These are phyloP conservation scores for Hymenoscyphus repandus DNA, from an alignment of 2,329 filamentous ascomycete genomes.

Conservation along the genomic window DNA sequence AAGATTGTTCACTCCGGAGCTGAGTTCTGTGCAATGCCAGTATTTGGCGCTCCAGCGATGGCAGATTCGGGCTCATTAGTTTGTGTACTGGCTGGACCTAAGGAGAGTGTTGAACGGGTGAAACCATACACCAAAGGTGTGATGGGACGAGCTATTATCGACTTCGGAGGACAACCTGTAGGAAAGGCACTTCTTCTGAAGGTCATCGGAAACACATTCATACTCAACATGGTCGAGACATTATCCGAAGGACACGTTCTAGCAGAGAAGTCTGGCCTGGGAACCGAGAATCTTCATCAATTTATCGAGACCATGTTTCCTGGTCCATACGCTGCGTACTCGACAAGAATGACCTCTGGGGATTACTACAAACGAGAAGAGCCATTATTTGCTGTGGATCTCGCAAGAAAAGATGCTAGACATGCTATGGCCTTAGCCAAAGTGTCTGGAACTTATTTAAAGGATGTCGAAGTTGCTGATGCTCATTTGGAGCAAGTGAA, in stretches of 20 bases:
- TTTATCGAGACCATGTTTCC: slow-evolving; percentile 72
- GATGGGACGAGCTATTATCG: slow-evolving; percentile 62
- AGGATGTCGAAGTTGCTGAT: slow-evolving; percentile 62
- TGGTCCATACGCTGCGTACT: slow-evolving; percentile 70
- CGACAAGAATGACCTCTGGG: slow-evolving; percentile 65
- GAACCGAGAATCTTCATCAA: slow-evolving; percentile 61
- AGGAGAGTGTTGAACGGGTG: slow-evolving; percentile 54
- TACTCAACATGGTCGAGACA: slow-evolving; percentile 68
- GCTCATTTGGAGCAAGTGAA: slow-evolving; percentile 64
- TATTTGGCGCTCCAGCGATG: slow-evolving; percentile 68
- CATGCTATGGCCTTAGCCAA: slow-evolving; percentile 68
- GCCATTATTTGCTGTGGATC: slow-evolving; percentile 77
- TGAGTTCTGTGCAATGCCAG: slow-evolving; percentile 66
- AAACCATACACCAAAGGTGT: slow-evolving; percentile 69
- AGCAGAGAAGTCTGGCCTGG: slow-evolving; percentile 76
- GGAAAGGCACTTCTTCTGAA: slow-evolving; percentile 63
- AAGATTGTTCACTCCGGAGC: slow-evolving; percentile 54
- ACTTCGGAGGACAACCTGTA: slow-evolving; percentile 64
- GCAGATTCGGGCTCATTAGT: slow-evolving; percentile 67
- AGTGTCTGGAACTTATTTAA: slow-evolving; percentile 55
- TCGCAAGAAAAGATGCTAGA: slow-evolving; percentile 75
- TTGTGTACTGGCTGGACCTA: slow-evolving; percentile 65
- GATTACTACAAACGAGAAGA: slow-evolving; percentile 72
- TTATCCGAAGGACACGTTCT: slow-evolving; percentile 73
- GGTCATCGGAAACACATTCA: slow-evolving; percentile 79